phyloP scores from a whole-genome alignment of 805 yeast species.

The Yamadazyma tumulicola region DNA sequence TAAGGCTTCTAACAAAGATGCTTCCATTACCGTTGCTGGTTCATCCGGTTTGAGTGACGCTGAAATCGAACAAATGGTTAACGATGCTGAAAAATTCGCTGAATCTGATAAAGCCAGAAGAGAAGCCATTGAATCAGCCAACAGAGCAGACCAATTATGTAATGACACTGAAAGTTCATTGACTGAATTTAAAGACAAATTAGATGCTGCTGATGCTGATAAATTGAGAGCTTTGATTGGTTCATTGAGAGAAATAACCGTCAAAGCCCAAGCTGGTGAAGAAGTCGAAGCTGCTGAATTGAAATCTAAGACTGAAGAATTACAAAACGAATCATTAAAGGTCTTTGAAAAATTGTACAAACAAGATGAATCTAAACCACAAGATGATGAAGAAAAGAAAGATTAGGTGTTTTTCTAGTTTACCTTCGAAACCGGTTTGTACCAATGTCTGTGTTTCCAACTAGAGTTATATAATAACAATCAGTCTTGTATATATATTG shows the following conservation, averaged over 20 bases:
- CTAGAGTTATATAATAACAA: neutral
- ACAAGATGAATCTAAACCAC: conserved; percentile 23
- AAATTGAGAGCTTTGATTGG: conserved; percentile 49
- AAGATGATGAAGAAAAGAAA: conserved; percentile 23
- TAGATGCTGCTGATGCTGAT: conserved; percentile 44
- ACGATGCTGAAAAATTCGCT: conserved; percentile 84
- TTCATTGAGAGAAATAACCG: conserved; percentile 61
- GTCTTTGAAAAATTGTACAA: conserved; percentile 64
- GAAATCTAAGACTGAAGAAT: conserved; percentile 70
- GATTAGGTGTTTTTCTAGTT: conserved; percentile 2
- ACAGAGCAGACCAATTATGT: conserved; percentile 77
- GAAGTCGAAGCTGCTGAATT: conserved; percentile 61
- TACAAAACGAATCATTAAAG: conserved; percentile 72
- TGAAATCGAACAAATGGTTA: conserved; percentile 88
- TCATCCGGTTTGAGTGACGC: conserved; percentile 88
- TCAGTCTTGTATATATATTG: conserved; percentile 16
- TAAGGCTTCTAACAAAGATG: conserved; percentile 89
- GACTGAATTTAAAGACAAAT: conserved; percentile 46
- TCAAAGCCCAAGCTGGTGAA: conserved; percentile 61
- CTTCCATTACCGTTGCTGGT: conserved; percentile 94
- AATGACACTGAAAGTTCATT: conserved; percentile 48
- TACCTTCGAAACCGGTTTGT: no score
- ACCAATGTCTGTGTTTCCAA: no score
- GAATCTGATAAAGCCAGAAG: conserved; percentile 85
- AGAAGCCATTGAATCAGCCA: conserved; percentile 79